Conservation (phyloP, 257 asterid species). For the Salvia hispanica region DNA sequence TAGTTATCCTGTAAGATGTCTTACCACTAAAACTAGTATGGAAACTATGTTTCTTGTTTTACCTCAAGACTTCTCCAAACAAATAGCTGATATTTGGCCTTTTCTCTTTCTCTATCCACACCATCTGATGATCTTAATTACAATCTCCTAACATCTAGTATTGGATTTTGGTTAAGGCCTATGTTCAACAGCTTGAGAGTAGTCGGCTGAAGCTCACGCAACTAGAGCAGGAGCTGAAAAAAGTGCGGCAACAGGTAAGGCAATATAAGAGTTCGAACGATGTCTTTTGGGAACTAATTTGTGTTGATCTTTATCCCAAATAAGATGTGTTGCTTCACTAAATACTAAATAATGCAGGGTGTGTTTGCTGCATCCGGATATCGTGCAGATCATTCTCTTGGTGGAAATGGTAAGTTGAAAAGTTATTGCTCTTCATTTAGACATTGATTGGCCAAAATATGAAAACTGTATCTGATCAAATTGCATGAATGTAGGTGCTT, state of each 20-base stretch:
- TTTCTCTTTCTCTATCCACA: too few species aligned
- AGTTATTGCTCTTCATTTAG: background rate
- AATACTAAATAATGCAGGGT: constrained; percentile 48
- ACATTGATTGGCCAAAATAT: background rate
- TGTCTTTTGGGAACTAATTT: background rate
- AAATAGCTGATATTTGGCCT: too few species aligned
- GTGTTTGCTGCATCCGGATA: constrained; percentile 43
- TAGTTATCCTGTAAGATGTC: too few species aligned
- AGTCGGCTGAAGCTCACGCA: constrained; percentile 75
- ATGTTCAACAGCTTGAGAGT: constrained; percentile 89
- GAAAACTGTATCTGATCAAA: background rate
- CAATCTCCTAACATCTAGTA: background rate
- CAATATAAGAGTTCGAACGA: too few species aligned
- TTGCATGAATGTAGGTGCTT: constrained; percentile 46
- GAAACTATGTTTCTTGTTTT: too few species aligned
- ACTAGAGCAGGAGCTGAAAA: constrained; percentile 83
- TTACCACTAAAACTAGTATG: too few species aligned
- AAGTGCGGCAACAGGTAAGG: constrained; percentile 78
- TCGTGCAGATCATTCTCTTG: constrained; percentile 45
- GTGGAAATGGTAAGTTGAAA: constrained; percentile 66
- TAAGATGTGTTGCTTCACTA: background rate
- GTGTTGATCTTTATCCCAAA: background rate
- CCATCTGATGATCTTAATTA: too few species aligned
- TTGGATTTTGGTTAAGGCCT: constrained; percentile 56
- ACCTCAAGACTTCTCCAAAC: too few species aligned